These are phyloP conservation scores for Davidsoniella neocaledoniae DNA, from an alignment of 2,329 filamentous ascomycete species.

Conservation along the genomic window DNA sequence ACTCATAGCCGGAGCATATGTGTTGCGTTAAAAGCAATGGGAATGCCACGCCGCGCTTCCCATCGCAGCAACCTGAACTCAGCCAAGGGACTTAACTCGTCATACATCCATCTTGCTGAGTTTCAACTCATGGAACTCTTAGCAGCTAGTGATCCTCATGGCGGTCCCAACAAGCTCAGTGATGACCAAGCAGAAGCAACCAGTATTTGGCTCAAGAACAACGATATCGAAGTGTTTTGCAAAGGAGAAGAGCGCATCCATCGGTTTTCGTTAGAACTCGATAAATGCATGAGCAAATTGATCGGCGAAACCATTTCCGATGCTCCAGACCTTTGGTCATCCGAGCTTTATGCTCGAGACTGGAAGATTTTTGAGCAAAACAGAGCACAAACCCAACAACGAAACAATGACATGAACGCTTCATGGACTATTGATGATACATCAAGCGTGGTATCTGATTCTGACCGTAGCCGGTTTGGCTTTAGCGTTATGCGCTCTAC, in stretches of 20 bases:
- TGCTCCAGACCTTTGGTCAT: conserved; percentile 81
- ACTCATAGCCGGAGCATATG: conserved; percentile 76
- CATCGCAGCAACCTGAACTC: conserved; percentile 3
- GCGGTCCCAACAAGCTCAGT: conserved; percentile 87
- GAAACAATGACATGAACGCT: conserved; percentile 20
- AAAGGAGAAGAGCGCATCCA: conserved; percentile 89
- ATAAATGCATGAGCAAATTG: conserved; percentile 69
- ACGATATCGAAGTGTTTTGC: conserved; percentile 82
- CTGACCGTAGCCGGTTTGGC: conserved; percentile 22
- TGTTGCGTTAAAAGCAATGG: conserved; percentile 82
- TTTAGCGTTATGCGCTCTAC: background rate
- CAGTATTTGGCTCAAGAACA: conserved; percentile 62
- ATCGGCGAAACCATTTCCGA: conserved; percentile 72
- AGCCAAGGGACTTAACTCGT: conserved; percentile 31
- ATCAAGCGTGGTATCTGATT: conserved; percentile 37
- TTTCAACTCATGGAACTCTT: conserved; percentile 76
- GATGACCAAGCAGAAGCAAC: conserved; percentile 87
- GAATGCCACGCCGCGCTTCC: conserved; percentile 38
- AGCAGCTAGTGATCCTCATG: conserved; percentile 66
- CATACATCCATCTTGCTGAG: conserved; percentile 64
- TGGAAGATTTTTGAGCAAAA: conserved; percentile 40
- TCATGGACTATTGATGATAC: conserved; percentile 32
- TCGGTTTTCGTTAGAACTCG: conserved; percentile 78
- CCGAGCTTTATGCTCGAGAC: conserved; percentile 70
- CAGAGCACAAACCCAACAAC: conserved; percentile 14